Conservation (phyloP, 176 grass and related monocot genomes). For the Zoysia japonica region DNA sequence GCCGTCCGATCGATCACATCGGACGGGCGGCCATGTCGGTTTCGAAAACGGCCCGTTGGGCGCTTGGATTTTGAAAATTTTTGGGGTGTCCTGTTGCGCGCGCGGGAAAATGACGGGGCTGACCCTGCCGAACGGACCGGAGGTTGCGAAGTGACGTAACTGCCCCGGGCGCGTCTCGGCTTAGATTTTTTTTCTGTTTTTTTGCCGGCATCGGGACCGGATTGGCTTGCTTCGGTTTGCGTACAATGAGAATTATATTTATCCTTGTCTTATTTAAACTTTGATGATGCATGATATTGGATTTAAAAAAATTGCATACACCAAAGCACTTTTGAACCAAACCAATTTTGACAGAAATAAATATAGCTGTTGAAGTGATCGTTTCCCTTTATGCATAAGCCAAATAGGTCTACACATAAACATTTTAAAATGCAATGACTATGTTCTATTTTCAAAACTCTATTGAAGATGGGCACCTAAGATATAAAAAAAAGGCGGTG, state of each 20-base stretch:
- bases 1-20: constrained; percentile 54
- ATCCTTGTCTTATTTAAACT: not conserved
- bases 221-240: not conserved
- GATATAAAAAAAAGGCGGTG: too few species aligned
- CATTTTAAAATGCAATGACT: not conserved
- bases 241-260: not conserved
- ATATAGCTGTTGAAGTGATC: not conserved
- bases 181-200: not conserved
- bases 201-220: not conserved
- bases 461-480: too few species aligned
- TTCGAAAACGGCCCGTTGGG: constrained; percentile 49
- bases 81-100: constrained; percentile 14
- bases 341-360: not conserved
- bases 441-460: too few species aligned
- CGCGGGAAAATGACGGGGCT: constrained; percentile 28
- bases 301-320: too few species aligned
- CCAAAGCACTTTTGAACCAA: not conserved
- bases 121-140: not conserved
- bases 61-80: constrained; percentile 54
- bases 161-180: not conserved
- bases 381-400: not conserved
- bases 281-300: not conserved
- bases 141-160: constrained; percentile 11
- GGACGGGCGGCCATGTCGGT: constrained; percentile 38
- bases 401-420: not conserved